Percentiles rank a stretch among this genome's conserved stretches.
These are phyloP conservation scores for Taxawa tesnikishii DNA, from an alignment of 2,329 filamentous ascomycete species.

Conservation along the genomic window DNA sequence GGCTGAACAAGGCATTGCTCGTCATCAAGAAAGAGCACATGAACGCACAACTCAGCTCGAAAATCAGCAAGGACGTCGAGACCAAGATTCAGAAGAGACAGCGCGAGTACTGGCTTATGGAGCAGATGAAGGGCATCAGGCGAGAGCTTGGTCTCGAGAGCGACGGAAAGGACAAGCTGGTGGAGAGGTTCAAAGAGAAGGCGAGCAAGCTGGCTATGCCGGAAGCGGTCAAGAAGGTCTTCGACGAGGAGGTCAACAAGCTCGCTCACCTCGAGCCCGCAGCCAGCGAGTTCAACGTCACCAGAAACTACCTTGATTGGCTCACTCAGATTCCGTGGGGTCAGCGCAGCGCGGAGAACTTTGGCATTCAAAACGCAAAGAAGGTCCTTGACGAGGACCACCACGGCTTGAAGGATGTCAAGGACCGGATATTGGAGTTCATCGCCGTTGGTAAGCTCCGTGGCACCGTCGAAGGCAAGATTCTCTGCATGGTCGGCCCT, in stretches of 20 bases:
- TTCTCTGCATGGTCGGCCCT: conserved; percentile 91
- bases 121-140: conserved; percentile 98
- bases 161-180: conserved; percentile 94
- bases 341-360: conserved; percentile 89
- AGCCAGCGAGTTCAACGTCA: conserved; percentile 97
- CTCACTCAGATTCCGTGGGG: conserved; percentile 97
- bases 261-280: conserved; percentile 88
- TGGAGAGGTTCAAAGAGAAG: conserved; percentile 96
- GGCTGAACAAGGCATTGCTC: conserved; percentile 80
- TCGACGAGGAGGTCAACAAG: conserved; percentile 97
- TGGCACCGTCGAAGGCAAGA: conserved; percentile 96
- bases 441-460: conserved; percentile 96
- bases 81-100: conserved; percentile 95
- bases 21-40: conserved; percentile 97
- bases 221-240: conserved; percentile 90
- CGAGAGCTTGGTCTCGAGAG: conserved; percentile 92
- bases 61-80: conserved; percentile 96
- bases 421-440: conserved; percentile 95
- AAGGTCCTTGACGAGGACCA: conserved; percentile 91
- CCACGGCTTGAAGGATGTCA: conserved; percentile 93
- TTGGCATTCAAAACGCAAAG: conserved; percentile 83
- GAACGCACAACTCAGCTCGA: conserved; percentile 93
- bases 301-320: conserved; percentile 96
- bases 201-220: conserved; percentile 91
- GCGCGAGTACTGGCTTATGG: conserved; percentile 96